Percentiles rank a stretch among this genome's conserved stretches.
phyloP scores from a whole-genome alignment of 352 stramenopile genomes.

The Phytophthora parvispora region DNA sequence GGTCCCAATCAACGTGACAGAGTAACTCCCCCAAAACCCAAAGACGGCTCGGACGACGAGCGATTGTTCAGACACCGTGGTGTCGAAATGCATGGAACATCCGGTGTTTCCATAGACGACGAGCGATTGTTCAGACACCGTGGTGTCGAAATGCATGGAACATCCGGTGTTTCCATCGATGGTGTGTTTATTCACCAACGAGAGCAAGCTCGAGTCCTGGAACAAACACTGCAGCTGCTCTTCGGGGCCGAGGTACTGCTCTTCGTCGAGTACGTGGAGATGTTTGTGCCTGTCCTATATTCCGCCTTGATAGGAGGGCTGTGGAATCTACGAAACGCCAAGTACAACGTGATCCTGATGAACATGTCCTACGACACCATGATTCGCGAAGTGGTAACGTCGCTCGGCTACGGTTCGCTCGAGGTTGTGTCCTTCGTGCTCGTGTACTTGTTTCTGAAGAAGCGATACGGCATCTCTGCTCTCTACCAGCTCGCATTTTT shows the following conservation, averaged over 20 bases:
- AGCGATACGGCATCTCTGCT: slow-evolving; percentile 32
- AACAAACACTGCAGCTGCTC: slow-evolving; percentile 29
- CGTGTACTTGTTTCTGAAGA: slow-evolving; percentile 29
- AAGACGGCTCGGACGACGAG: slow-evolving; percentile 4
- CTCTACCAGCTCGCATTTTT: slow-evolving; percentile 46
- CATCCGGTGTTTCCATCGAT: slow-evolving; percentile 6
- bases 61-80: slow-evolving; percentile 5
- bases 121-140: slow-evolving; percentile 6
- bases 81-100: background rate
- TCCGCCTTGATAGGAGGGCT: slow-evolving; percentile 19
- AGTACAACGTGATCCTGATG: slow-evolving; percentile 29
- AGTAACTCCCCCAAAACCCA: background rate
- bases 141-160: background rate
- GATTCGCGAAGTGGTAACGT: slow-evolving; percentile 8
- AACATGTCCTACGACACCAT: slow-evolving; percentile 8
- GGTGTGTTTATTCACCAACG: slow-evolving; percentile 6
- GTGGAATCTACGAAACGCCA: slow-evolving; percentile 20
- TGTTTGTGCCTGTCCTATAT: slow-evolving; percentile 42
- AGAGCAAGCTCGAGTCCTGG: slow-evolving; percentile 17
- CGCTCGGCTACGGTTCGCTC: slow-evolving; percentile 11
- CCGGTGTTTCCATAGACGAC: slow-evolving; percentile 9
- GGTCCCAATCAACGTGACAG: background rate
- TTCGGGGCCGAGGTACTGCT: slow-evolving; percentile 34
- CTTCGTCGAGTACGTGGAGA: slow-evolving; percentile 46
- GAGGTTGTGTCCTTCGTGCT: slow-evolving; percentile 28